phyloP scores from a whole-genome alignment of 768 basidiomycete genomes.

The Xanthoconium stramineum region DNA sequence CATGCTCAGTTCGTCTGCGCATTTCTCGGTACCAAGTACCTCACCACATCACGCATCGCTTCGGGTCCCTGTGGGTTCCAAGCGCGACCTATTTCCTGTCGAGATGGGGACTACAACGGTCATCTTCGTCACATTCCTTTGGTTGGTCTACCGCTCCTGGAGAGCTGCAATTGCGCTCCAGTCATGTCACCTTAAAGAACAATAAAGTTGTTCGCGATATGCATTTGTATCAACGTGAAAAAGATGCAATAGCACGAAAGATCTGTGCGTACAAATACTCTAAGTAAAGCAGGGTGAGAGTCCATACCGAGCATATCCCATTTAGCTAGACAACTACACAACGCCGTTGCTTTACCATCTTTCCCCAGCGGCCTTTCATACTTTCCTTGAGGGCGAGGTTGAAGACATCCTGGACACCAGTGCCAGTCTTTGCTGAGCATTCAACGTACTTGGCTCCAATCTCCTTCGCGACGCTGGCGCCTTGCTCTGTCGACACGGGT shows the following conservation, averaged over 20 bases:
- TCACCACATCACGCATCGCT: conserved; percentile 7
- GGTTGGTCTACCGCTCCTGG: conserved; percentile 28
- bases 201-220: conserved; percentile 14
- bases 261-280: conserved; percentile 32
- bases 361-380: conserved; percentile 75
- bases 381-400: conserved; percentile 85
- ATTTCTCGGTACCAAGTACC: conserved; percentile 17
- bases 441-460: conserved; percentile 94
- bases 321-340: conserved; percentile 58
- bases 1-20: conserved; percentile 17
- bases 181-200: conserved; percentile 23
- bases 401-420: conserved; percentile 91
- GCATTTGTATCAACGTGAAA: conserved; percentile 6
- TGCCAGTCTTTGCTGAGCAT: conserved; percentile 91
- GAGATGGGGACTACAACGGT: conserved; percentile 35
- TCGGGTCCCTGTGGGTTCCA: conserved; percentile 35
- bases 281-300: conserved; percentile 8
- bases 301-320: conserved; percentile 11
- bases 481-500: conserved; percentile 82
- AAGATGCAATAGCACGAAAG: conserved; percentile 24
- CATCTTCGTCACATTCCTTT: conserved; percentile 34
- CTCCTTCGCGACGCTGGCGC: conserved; percentile 79
- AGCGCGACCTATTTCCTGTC: conserved; percentile 30
- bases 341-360: conserved; percentile 63
- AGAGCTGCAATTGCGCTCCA: conserved; percentile 21